Base-by-base conservation (phyloP, 2,329 filamentous ascomycete genomes). In the Penicillium sp. region DNA sequence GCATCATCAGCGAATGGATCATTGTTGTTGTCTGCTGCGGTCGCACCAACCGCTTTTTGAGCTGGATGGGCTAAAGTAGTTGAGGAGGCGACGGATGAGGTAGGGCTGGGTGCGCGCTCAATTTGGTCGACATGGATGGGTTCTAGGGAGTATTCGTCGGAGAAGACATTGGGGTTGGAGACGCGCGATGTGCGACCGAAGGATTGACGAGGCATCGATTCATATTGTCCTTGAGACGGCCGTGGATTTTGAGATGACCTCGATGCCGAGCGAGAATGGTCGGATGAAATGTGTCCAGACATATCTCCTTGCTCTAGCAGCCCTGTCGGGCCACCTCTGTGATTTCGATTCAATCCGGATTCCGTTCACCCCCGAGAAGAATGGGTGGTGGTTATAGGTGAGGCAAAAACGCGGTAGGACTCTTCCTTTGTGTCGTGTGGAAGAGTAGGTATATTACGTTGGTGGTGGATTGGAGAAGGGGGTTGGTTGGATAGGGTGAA, bases 91-190 rank as follows among this genome's bases (percentile, higher is more conserved):
- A 67, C 57, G n/a, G 73, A 74, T 18, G 73, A 74, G 25, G 67
- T 67, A 15, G 67, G 64, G 47, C 64, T 71, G 49, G 63, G 66
- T 31, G 65, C 67, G 33, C 67, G 65, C 46, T 69, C 67, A 49
- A 70, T 64, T 51, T 65, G 65, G 61, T 70, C 67, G 52, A 67
- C 54, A 54, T 77, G 69, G 47, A 76, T 66, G 12, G 73, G 68
- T 58, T 79, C 75, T 60, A 79, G 62, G 8, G 77, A 77, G 62
- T 76, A 78, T 41, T 79, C 77, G 61, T 80, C 78, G 56, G 77
- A 77, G 64, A 80, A 80, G 35, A 80, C 71, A 64, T 80, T 75
- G 45, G 73, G 71, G 58, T 76, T 74, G 41, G 71, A 68, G 42
- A 63, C 66, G 49, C 61, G 67, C 37, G 70, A 69, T 31, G 64